A percentile compares a stretch with the other conserved stretches of the same genome.
These are phyloP conservation scores for Emergomyces orientalis DNA, from an alignment of 2,329 filamentous ascomycete species.

Conservation along the genomic window DNA sequence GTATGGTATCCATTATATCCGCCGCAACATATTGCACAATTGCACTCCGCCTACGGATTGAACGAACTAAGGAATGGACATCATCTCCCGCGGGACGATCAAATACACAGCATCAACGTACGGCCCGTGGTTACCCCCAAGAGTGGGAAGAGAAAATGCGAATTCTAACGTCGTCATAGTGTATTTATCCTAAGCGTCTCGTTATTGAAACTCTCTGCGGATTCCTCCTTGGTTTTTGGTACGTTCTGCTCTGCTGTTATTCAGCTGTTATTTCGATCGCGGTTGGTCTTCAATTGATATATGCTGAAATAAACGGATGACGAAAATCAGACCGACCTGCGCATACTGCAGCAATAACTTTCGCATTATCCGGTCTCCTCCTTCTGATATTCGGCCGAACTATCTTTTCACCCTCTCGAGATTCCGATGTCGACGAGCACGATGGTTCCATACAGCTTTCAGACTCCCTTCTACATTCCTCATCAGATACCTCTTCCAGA, in stretches of 20 bases:
- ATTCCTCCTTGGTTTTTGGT: background rate
- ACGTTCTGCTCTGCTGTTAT: background rate
- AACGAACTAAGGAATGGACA: background rate
- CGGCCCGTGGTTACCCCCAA: background rate
- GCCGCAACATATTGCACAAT: background rate
- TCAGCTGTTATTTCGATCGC: background rate
- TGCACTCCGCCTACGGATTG: background rate
- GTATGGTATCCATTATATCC: background rate
- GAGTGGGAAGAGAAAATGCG: background rate
- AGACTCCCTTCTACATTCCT: conserved; percentile 2
- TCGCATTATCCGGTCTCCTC: conserved; percentile 32
- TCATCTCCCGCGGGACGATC: background rate
- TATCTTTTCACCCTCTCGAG: conserved; percentile 18
- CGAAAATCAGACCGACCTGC: conserved; percentile 36
- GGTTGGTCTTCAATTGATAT: background rate
- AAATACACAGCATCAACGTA: background rate
- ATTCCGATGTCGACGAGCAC: background rate
- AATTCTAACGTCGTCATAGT: conserved; percentile 15
- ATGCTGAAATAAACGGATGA: conserved; percentile 12
- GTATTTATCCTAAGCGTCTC: conserved; percentile 28
- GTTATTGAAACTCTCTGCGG: conserved; percentile 29
- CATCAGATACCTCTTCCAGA: background rate
- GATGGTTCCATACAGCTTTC: conserved; percentile 11
- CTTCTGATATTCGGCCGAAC: conserved; percentile 32
- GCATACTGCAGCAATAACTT: conserved; percentile 34